Percentiles rank a stretch among this genome's conserved stretches.
phyloP scores from a whole-genome alignment of 805 yeast genomes.

The Metschnikowia cubensis region DNA sequence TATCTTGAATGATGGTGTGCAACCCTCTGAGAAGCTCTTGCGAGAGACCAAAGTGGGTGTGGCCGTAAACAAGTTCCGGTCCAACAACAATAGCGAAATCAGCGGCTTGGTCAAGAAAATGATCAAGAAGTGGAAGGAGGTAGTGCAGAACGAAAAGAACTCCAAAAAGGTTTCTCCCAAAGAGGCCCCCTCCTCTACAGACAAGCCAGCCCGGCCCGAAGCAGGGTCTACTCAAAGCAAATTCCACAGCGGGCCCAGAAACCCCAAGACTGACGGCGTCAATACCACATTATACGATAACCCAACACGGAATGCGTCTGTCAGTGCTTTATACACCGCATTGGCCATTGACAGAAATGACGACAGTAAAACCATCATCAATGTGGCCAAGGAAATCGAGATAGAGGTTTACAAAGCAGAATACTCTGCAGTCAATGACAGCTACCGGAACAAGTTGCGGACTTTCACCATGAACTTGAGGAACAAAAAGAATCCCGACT shows the following conservation, averaged over 20 bases:
- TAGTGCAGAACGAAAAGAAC: slow-evolving; percentile 64
- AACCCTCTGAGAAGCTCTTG: slow-evolving; percentile 79
- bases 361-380: slow-evolving; percentile 54
- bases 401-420: slow-evolving; percentile 60
- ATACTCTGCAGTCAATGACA: slow-evolving; percentile 51
- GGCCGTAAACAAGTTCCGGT: slow-evolving; percentile 83
- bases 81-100: slow-evolving; percentile 64
- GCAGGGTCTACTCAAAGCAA: slow-evolving; percentile 32
- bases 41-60: slow-evolving; percentile 97
- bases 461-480: slow-evolving; percentile 83
- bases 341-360: slow-evolving; percentile 74
- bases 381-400: slow-evolving; percentile 70
- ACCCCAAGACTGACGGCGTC: slow-evolving; percentile 76
- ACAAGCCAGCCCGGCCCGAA: slow-evolving; percentile 9
- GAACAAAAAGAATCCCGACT: slow-evolving; percentile 83
- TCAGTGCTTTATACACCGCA: slow-evolving; percentile 83
- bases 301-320: slow-evolving; percentile 76
- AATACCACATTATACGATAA: slow-evolving; percentile 66
- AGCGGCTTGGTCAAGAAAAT: slow-evolving; percentile 71
- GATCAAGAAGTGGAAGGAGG: slow-evolving; percentile 87
- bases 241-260: slow-evolving; percentile 56
- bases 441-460: slow-evolving; percentile 78
- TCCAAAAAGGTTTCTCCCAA: slow-evolving; percentile 25
- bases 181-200: slow-evolving; percentile 8
- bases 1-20: slow-evolving; percentile 63